A percentile compares a stretch with the other conserved stretches of the same genome.
These are phyloP conservation scores for Chytridium lagenaria DNA, from an alignment of 371 early-diverging fungal genomes.

Conservation along the genomic window DNA sequence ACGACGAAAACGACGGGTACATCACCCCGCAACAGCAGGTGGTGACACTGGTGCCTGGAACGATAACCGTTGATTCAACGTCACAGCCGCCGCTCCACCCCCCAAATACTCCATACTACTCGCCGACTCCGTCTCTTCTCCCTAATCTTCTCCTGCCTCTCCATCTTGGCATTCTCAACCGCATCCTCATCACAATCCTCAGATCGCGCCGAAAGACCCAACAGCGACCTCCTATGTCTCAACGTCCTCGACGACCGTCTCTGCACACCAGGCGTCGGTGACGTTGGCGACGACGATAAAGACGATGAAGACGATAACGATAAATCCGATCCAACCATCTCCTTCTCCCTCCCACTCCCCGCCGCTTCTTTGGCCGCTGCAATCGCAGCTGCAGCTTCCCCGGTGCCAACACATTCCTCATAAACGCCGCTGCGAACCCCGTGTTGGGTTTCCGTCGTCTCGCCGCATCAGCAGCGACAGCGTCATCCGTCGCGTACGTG, in stretches of 20 bases:
- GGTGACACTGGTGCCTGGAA: slow-evolving; percentile 5
- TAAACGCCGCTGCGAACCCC: slow-evolving; percentile 14
- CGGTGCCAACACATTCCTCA: slow-evolving; percentile 8
- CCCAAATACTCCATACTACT: slow-evolving; percentile 11
- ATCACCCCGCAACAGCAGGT: background rate
- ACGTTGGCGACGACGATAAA: background rate
- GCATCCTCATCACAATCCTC: slow-evolving; percentile 36
- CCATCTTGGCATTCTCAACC: slow-evolving; percentile 42
- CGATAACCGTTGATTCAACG: slow-evolving; percentile 4
- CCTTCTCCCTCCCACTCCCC: background rate
- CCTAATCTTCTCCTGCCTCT: slow-evolving; percentile 52
- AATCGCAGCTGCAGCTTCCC: slow-evolving; percentile 28
- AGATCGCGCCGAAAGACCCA: slow-evolving; percentile 32
- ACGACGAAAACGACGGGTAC: background rate
- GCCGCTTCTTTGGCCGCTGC: slow-evolving; percentile 31
- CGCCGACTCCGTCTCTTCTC: slow-evolving; percentile 50
- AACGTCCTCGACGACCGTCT: slow-evolving; percentile 36
- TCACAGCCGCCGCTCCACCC: background rate
- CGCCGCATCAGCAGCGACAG: slow-evolving; percentile 22
- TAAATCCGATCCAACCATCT: background rate
- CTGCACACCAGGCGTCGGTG: background rate
- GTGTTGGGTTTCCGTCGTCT: slow-evolving; percentile 5
- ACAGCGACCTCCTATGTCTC: slow-evolving; percentile 35
- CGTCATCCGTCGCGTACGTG: slow-evolving; percentile 20
- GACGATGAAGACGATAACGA: slow-evolving; percentile 1